Percentiles rank a stretch among this genome's conserved stretches.
phyloP scores from a whole-genome alignment of 768 basidiomycete genomes.

The Collybia sordida region DNA sequence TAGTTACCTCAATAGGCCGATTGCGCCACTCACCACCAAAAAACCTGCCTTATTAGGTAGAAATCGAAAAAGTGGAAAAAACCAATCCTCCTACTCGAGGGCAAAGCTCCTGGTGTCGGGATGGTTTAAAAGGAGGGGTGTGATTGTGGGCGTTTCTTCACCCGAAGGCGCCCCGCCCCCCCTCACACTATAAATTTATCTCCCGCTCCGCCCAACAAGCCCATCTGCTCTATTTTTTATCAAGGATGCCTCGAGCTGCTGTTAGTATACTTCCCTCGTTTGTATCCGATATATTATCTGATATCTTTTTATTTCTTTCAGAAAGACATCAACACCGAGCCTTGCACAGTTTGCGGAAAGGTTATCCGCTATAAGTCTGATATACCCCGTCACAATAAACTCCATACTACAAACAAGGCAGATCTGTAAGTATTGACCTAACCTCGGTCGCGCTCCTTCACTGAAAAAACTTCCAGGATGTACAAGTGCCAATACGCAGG shows the following conservation, averaged over 20 bases:
- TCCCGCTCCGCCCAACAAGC: neutral
- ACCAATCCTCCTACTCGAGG: conserved; percentile 14
- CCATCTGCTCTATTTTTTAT: neutral
- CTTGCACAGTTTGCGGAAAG: conserved; percentile 15
- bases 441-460: neutral
- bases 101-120: conserved; percentile 2
- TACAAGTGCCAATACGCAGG: conserved; percentile 23
- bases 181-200: neutral
- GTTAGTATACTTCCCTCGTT: neutral
- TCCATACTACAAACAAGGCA: conserved; percentile 10
- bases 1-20: conserved; percentile 14
- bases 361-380: conserved; percentile 19
- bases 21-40: conserved; percentile 13
- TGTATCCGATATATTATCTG: too few species aligned
- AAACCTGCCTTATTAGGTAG: conserved; percentile 13
- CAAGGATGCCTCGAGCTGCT: conserved; percentile 8
- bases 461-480: conserved; percentile 18
- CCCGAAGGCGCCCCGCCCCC: conserved; percentile 5
- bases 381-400: conserved; percentile 16
- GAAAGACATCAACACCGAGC: conserved; percentile 17
- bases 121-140: conserved; percentile 9
- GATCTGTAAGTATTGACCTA: conserved; percentile 10
- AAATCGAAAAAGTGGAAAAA: conserved; percentile 12
- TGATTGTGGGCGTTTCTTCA: neutral
- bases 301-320: neutral